Conservation (phyloP, 2,329 filamentous ascomycete genomes). For the Capronia coronata region DNA sequence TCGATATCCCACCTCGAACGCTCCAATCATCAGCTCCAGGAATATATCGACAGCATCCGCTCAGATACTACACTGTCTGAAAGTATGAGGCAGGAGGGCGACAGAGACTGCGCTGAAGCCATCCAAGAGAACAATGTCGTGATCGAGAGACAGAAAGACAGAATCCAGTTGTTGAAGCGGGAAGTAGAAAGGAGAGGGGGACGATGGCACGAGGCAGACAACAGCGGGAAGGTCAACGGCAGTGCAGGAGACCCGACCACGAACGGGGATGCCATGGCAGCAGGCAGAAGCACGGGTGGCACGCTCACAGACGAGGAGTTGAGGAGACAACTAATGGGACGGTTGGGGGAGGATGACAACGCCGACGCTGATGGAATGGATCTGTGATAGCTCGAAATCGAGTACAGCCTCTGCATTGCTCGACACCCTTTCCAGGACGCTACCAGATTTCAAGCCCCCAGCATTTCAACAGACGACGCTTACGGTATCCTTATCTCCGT, state of each 20-base stretch:
- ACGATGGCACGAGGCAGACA: conserved; percentile 43
- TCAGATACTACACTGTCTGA: conserved; percentile 29
- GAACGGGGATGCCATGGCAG: not conserved
- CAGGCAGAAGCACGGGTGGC: conserved; percentile 27
- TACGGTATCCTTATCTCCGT: too few relatives aligned
- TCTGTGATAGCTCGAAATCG: conserved; percentile 32
- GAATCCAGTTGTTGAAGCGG: conserved; percentile 48
- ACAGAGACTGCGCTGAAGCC: conserved; percentile 51
- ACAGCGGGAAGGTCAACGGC: conserved; percentile 18
- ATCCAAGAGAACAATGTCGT: conserved; percentile 55
- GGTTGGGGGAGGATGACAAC: conserved; percentile 30
- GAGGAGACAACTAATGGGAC: conserved; percentile 34
- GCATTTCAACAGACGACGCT: too few relatives aligned
- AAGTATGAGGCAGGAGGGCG: conserved; percentile 29
- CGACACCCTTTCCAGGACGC: too few relatives aligned
- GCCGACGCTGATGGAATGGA: conserved; percentile 37
- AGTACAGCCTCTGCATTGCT: not conserved
- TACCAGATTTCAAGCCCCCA: not conserved
- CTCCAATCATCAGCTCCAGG: conserved; percentile 52
- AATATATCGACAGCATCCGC: conserved; percentile 39
- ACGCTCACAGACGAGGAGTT: conserved; percentile 41
- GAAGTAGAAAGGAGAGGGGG: conserved; percentile 53
- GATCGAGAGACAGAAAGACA: conserved; percentile 49
- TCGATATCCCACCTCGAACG: conserved; percentile 52
- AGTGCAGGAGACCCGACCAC: not conserved